Evolutionary conservation across 1,284 basidiomycete species (phyloP), one percentile per base, ranked within the genome.

Genomic region (Apiotrichum brassicae): DNA sequence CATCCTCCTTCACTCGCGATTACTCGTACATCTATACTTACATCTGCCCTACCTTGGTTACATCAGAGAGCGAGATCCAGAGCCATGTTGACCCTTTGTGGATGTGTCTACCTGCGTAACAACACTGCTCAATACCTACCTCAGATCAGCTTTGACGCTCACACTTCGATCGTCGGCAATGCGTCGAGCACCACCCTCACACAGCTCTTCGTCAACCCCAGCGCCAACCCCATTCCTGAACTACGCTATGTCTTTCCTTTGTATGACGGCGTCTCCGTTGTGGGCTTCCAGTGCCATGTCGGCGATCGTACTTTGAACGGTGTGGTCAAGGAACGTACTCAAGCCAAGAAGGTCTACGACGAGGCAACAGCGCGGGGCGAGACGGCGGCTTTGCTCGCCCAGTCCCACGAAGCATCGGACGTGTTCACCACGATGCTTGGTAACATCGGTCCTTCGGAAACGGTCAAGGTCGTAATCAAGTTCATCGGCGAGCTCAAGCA

Each of bases 231-330:
- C 0, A 78, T 80, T 0, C 56, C 66, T 35, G 70, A 76, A 41
- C 79, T 78, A 8, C 76, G 77, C 33, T 84, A 82, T 60, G 71
- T 76, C 38, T 83, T 84, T 56, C 82, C 82, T 2, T 74, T 83
- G 1, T 82, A 82, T 1, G 79, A 77, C 1, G 70, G 66, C n/a
- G 75, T 76, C 0, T 77, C 77, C 0, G 75, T 81, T 3, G 80
- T 78, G 45, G 75, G 70, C 0, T 82, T 82, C 55, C 71, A 76
- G 32, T 74, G 79, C 62, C 66, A 66, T 30, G 65, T 70, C 18
- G 74, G 77, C 46, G 77, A 74, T 0, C 62, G 69, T 0, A 64
- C 28, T 30, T 14, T 83, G 12, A 51, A 65, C n/a, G 82, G 80
- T 1, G 60, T 76, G 11, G 76, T 74, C 12, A 79, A 79, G 57